Base-by-base conservation (phyloP, 1,139 yeast species). In the Protomyces macrosporus region DNA sequence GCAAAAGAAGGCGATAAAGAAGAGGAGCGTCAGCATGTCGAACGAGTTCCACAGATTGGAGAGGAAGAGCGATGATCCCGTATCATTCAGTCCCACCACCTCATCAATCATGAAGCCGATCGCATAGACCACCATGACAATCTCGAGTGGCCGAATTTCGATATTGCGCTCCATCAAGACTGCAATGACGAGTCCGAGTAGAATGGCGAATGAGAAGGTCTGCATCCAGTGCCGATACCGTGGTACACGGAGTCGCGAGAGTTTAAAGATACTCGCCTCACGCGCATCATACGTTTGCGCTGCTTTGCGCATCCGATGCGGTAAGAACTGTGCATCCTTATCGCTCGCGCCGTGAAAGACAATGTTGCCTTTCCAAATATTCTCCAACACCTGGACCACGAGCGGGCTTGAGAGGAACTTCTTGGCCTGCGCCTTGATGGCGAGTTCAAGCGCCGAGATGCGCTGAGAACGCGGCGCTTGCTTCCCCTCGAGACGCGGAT, bases 371-470 rank as follows among this genome's bases (percentile, higher is more conserved):
- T 81, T 79, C 78, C 85, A 83, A 55, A 84, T 79, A 62, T 81
- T 78, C 60, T 81, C 81, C 61, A 84, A 71, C 1, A 82, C 80
- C 45, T 79, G 77, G 2, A 80, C 77, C 3, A 84, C 79, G 16
- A 81, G 77, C 0, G 87, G 87, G 69, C 83, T 86, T 1, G 85
- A 79, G 60, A 84, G 74, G 66, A 84, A 81, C 67, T 76, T 76
- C 68, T 84, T 84, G 2, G 86, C 81, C 66, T 81, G 81, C 16
- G 84, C 79, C 60, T 82, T 75, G 53, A 84, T 80, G 12, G 85
- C 81, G 54, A 84, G 73, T 69, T 84, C 87, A 57, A 84, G 72
- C 0, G 86, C 81, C 52, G 81, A 81, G 67, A 82, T 81, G 57
- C 84, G 74, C 14, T 84, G 71, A 73, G 60, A 37, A 36, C 65